Evolutionary conservation across 768 basidiomycete genomes (phyloP).

Genomic region (Russula vinacea): DNA sequence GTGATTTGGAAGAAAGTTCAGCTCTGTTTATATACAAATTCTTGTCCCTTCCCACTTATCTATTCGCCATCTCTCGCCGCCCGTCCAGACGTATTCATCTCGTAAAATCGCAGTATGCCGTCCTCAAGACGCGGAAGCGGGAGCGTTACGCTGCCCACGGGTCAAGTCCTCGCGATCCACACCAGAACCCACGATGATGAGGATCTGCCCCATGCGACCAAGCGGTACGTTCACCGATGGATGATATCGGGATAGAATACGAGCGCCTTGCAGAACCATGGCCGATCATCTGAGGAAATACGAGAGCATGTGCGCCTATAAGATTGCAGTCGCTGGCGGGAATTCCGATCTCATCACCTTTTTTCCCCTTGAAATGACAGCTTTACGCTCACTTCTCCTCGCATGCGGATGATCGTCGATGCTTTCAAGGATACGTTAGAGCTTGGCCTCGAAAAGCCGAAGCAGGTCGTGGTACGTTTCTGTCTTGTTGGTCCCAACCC

Average conservation of each 20-base stretch:
- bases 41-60: conserved; percentile 16
- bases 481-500: conserved; percentile 9
- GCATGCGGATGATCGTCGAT: conserved; percentile 96
- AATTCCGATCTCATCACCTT: conserved; percentile 1
- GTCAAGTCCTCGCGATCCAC: conserved; percentile 80
- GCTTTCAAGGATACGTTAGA: conserved; percentile 93
- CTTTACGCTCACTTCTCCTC: conserved; percentile 82
- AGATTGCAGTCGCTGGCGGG: too few relatives aligned
- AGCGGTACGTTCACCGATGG: conserved; percentile 55
- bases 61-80: conserved; percentile 24
- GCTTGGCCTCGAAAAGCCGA: conserved; percentile 73
- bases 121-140: conserved; percentile 76
- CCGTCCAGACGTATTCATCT: conserved; percentile 7
- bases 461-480: conserved; percentile 80
- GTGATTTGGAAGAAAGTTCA: conserved; percentile 13
- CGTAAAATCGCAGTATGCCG: conserved; percentile 45
- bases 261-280: conserved; percentile 64
- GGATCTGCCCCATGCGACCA: conserved; percentile 89
- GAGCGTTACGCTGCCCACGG: conserved; percentile 65
- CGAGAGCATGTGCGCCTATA: conserved; percentile 68
- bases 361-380: conserved; percentile 37
- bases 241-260: conserved; percentile 15
- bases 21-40: neutral
- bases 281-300: conserved; percentile 90
- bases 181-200: conserved; percentile 86